Percentiles rank a stretch among this genome's conserved stretches.
Evolutionary conservation across 1,139 yeast species (phyloP).

Genomic region (Kodamaea sp.): DNA sequence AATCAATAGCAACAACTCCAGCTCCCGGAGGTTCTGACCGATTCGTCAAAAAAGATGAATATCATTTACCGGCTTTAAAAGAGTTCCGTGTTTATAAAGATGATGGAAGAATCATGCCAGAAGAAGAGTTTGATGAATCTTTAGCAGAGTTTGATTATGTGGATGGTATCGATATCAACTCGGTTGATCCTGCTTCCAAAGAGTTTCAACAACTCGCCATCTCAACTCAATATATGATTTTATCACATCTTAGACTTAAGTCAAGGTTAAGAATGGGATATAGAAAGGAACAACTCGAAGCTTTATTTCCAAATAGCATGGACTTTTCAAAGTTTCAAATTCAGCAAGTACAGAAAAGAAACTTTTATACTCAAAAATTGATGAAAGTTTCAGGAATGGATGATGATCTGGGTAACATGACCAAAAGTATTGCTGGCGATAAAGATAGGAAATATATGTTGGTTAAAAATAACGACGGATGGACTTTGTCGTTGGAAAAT

Average conservation of each 20-base stretch:
- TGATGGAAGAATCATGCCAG: constrained; percentile 74
- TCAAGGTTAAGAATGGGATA: constrained; percentile 95
- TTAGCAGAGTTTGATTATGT: constrained; percentile 61
- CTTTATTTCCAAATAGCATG: constrained; percentile 76
- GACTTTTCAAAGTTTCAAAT: constrained; percentile 93
- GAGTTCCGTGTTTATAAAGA: constrained; percentile 34
- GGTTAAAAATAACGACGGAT: constrained; percentile 77
- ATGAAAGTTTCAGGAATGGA: constrained; percentile 86
- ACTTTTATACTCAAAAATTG: constrained; percentile 80
- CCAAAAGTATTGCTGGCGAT: constrained; percentile 79
- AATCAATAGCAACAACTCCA: constrained; percentile 14
- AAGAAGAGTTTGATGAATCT: constrained; percentile 59
- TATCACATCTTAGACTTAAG: constrained; percentile 75
- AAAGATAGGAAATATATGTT: constrained; percentile 73
- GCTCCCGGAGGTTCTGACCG: constrained; percentile 4
- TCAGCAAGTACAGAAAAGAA: constrained; percentile 86
- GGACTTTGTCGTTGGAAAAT: constrained; percentile 68
- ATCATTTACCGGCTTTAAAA: constrained; percentile 69
- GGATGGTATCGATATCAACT: constrained; percentile 66
- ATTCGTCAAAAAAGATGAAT: constrained; percentile 62
- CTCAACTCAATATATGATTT: constrained; percentile 81
- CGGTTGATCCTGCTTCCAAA: constrained; percentile 64
- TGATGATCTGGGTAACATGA: constrained; percentile 42
- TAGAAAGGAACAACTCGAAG: constrained; percentile 77
- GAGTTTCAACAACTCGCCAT: constrained; percentile 67